Evolutionary conservation across 2,329 filamentous ascomycete species (phyloP).

Genomic region (Monosporascus sp.): DNA sequence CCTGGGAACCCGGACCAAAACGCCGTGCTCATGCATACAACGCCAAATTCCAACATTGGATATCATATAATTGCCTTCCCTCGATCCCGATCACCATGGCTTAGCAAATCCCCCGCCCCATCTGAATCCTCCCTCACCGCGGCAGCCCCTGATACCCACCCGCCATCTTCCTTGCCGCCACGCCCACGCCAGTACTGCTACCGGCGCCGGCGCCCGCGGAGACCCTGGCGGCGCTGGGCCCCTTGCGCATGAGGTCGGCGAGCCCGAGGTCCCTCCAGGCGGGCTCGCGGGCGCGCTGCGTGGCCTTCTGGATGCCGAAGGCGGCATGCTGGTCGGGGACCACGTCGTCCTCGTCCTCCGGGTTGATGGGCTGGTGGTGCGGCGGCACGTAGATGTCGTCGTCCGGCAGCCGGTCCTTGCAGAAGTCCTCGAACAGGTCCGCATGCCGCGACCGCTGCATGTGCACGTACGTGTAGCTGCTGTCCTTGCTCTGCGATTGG

Average conservation of each 20-base stretch:
- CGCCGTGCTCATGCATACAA: neutral
- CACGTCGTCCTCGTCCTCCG: constrained; percentile 83
- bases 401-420: constrained; percentile 62
- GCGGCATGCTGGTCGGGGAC: constrained; percentile 85
- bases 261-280: constrained; percentile 77
- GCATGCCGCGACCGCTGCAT: constrained; percentile 67
- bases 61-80: neutral
- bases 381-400: constrained; percentile 81
- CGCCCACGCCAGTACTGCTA: constrained; percentile 1
- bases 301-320: constrained; percentile 79
- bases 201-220: constrained; percentile 11
- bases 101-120: constrained; percentile 2
- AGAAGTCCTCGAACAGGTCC: constrained; percentile 74
- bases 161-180: constrained; percentile 2
- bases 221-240: constrained; percentile 33
- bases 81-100: neutral
- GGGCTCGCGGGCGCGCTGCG: constrained; percentile 63
- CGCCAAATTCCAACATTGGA: too few species aligned
- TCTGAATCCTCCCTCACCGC: constrained; percentile 18
- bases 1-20: neutral
- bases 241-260: constrained; percentile 62
- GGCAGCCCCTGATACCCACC: constrained; percentile 27
- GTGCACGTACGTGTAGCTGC: constrained; percentile 69
- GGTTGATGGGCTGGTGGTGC: constrained; percentile 75
- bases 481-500: constrained; percentile 61